These are phyloP conservation scores for Candida xiaguanensis DNA, from an alignment of 805 yeast species.

Conservation along the genomic window DNA sequence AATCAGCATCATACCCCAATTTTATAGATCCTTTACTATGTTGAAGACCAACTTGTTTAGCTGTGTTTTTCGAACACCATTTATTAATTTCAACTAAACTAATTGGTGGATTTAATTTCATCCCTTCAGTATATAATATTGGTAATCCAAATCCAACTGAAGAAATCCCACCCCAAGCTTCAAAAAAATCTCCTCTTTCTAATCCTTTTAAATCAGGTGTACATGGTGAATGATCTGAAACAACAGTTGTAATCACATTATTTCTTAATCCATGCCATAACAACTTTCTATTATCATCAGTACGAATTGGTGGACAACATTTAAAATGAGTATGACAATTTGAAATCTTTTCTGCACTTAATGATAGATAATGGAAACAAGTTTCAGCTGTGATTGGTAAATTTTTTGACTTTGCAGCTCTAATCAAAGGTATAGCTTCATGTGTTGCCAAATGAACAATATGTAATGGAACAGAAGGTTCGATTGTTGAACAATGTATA, in stretches of 20 bases:
- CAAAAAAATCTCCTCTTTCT: slow-evolving; percentile 79
- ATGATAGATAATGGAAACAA: slow-evolving; percentile 85
- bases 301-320: slow-evolving; percentile 93
- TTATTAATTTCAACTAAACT: slow-evolving; percentile 58
- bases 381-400: slow-evolving; percentile 84
- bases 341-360: slow-evolving; percentile 74
- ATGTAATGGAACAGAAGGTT: slow-evolving; percentile 69
- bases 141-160: slow-evolving; percentile 91
- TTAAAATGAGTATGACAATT: slow-evolving; percentile 79
- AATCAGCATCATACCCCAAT: slow-evolving; percentile 84
- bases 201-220: slow-evolving; percentile 85
- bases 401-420: slow-evolving; percentile 55
- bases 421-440: slow-evolving; percentile 72
- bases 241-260: slow-evolving; percentile 74
- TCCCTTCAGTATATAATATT: slow-evolving; percentile 72
- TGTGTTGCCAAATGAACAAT: slow-evolving; percentile 88
- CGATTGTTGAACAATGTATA: slow-evolving; percentile 54
- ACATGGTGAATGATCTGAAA: slow-evolving; percentile 95
- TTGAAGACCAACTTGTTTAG: slow-evolving; percentile 75
- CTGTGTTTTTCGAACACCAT: slow-evolving; percentile 85
- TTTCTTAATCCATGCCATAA: slow-evolving; percentile 76
- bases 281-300: slow-evolving; percentile 62
- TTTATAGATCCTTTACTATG: slow-evolving; percentile 69
- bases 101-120: slow-evolving; percentile 47
- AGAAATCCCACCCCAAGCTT: slow-evolving; percentile 96